Conservation (phyloP, 495 filamentous ascomycete genomes). For the Tetracladium setigerum region DNA sequence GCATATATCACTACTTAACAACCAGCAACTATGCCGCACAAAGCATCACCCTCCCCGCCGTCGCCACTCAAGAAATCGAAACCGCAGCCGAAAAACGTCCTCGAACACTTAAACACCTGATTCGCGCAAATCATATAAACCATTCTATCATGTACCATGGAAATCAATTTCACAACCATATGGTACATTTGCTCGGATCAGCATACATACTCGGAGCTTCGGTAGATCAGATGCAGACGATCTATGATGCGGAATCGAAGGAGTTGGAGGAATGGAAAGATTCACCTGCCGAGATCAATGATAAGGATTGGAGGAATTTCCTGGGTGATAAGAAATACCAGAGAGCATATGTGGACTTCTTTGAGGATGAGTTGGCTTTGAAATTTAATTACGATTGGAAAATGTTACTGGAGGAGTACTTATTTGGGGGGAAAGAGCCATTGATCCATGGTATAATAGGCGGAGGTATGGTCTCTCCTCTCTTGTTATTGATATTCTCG, state of each 20-base stretch:
- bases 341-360: slow-evolving; percentile 84
- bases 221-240: slow-evolving; percentile 57
- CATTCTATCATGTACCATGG: slow-evolving; percentile 75
- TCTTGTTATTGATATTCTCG: slow-evolving; percentile 4
- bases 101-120: slow-evolving; percentile 78
- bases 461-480: slow-evolving; percentile 53
- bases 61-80: slow-evolving; percentile 72
- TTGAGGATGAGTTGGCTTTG: slow-evolving; percentile 76
- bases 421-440: slow-evolving; percentile 69
- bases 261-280: slow-evolving; percentile 74
- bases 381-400: slow-evolving; percentile 78
- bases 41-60: slow-evolving; percentile 56
- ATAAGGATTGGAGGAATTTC: slow-evolving; percentile 79
- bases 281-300: slow-evolving; percentile 73
- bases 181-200: slow-evolving; percentile 76
- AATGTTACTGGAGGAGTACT: slow-evolving; percentile 61
- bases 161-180: slow-evolving; percentile 79
- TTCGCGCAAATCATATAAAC: slow-evolving; percentile 87
- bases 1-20: slow-evolving; percentile 24
- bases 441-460: slow-evolving; percentile 69
- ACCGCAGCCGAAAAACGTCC: slow-evolving; percentile 67
- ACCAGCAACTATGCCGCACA: slow-evolving; percentile 22
- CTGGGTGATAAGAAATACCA: slow-evolving; percentile 75
- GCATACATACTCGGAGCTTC: slow-evolving; percentile 78
- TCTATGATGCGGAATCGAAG: slow-evolving; percentile 72